Evolutionary conservation across 768 basidiomycete species (phyloP).

Genomic region (Pleurotus tuber-regium): DNA sequence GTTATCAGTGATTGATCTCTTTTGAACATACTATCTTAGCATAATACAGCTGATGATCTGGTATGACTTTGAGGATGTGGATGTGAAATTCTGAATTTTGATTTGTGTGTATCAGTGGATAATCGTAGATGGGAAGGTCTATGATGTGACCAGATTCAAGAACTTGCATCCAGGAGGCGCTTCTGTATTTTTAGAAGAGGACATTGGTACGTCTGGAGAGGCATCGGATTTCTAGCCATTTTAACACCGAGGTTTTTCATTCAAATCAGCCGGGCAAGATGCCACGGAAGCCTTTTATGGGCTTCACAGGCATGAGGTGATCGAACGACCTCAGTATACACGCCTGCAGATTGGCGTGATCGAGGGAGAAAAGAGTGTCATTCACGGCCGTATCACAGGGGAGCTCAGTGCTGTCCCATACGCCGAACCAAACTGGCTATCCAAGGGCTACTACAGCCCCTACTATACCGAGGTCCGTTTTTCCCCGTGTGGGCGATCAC

Average conservation of each 20-base stretch:
- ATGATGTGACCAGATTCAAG: slow-evolving; percentile 76
- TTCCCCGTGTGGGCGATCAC: too few relatives aligned
- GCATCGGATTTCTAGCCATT: neutral
- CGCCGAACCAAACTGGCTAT: slow-evolving; percentile 77
- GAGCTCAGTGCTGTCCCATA: slow-evolving; percentile 70
- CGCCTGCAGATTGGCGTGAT: slow-evolving; percentile 65
- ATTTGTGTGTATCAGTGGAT: slow-evolving; percentile 56
- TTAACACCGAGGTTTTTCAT: neutral
- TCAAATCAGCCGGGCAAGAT: slow-evolving; percentile 61
- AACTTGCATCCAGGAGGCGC: slow-evolving; percentile 81
- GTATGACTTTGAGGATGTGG: slow-evolving; percentile 28
- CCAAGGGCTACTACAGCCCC: slow-evolving; percentile 61
- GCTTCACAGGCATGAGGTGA: slow-evolving; percentile 70
- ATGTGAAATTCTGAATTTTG: neutral
- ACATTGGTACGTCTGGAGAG: slow-evolving; percentile 52
- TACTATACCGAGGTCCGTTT: slow-evolving; percentile 70
- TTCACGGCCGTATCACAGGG: slow-evolving; percentile 47
- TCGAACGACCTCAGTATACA: slow-evolving; percentile 62
- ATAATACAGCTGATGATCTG: slow-evolving; percentile 73
- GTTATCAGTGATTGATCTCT: too few relatives aligned
- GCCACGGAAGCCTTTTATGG: slow-evolving; percentile 78
- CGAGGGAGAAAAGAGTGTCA: slow-evolving; percentile 51
- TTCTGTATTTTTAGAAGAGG: slow-evolving; percentile 68
- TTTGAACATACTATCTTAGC: slow-evolving; percentile 42
- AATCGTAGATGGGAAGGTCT: slow-evolving; percentile 81